Base-by-base conservation (phyloP, 441 rosid genomes). In the Croton setiger region DNA sequence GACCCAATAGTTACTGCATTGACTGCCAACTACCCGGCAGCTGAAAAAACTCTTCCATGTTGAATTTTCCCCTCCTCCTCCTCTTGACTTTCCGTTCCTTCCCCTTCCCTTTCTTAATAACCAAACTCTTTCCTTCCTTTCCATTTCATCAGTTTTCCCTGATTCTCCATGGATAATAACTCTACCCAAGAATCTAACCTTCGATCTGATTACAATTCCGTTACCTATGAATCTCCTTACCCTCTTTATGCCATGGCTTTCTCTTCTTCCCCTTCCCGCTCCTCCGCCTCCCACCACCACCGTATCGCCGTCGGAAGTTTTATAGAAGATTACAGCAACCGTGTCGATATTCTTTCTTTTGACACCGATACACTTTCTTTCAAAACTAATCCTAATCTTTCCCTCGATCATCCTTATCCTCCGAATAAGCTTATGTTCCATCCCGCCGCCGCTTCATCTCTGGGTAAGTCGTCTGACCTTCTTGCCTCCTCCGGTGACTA, bases 391-490 rank as follows among this genome's bases (percentile, higher is more conserved):
- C 96, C 89, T 0, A 35, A 77, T 31, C 89, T 91, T 79, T 87
- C 92, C 78, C 76, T 90, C 68, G 92, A 88, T 11, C 97, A 93
- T 72, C 97, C 96, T 0, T 91, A 88, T 72, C 97, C 98, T 3
- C 96, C 96, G 11, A 89, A 96, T 4, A 93, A 93, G 74, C 86
- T 91, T 59, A 91, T 93, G 98, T 93, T 93, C 80, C 83, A 82
- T 47, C 97, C 97, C 64, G 69, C 69, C 70, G 63, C 67, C 7
- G 18, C 84, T 17, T 74, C 85, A 8, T 68, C 81, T 23, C 75
- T 71, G 35, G 78, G 73, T 27, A 56, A 79, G 10, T 70, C 82
- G 8, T 67, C 77, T 18, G 90, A 89, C 71, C 82, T 94, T 7
- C 88, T 93, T 20, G 97, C 98, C 53, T 88, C 96, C 35, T 86